Conservation (phyloP, 768 basidiomycete genomes). For the Kockovaella imperatae region DNA sequence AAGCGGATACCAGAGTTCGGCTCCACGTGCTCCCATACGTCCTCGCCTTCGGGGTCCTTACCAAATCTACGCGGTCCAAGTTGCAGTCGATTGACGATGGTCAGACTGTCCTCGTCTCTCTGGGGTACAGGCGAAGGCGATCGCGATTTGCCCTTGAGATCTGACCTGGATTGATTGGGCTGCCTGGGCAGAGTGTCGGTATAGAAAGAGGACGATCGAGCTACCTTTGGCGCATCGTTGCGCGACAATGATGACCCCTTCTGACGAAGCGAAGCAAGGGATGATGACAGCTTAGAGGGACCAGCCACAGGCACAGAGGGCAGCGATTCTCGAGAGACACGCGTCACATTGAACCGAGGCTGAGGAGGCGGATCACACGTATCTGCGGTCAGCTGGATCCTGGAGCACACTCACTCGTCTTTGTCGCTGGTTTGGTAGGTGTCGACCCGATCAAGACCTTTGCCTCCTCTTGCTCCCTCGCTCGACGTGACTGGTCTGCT, state of each 20-base stretch:
- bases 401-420: too few species aligned
- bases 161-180: background rate
- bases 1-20: slow-evolving; percentile 86
- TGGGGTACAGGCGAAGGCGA: slow-evolving; percentile 6
- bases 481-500: slow-evolving; percentile 5
- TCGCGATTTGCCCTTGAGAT: slow-evolving; percentile 3
- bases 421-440: slow-evolving; percentile 23
- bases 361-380: too few species aligned
- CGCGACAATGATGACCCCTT: background rate
- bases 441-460: slow-evolving; percentile 31
- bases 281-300: slow-evolving; percentile 10
- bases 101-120: slow-evolving; percentile 37
- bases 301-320: too few species aligned
- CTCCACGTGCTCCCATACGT: slow-evolving; percentile 67
- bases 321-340: too few species aligned
- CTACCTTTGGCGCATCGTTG: background rate
- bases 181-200: background rate
- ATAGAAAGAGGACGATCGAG: slow-evolving; percentile 3
- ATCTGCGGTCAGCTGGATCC: too few species aligned
- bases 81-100: slow-evolving; percentile 66
- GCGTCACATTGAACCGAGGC: too few species aligned
- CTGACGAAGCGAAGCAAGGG: slow-evolving; percentile 10
- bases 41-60: slow-evolving; percentile 62
- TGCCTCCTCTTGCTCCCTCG: slow-evolving; percentile 22
- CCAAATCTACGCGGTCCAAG: slow-evolving; percentile 69